phyloP scores from a whole-genome alignment of 306 rosid species.

The Citrullus amarus region DNA sequence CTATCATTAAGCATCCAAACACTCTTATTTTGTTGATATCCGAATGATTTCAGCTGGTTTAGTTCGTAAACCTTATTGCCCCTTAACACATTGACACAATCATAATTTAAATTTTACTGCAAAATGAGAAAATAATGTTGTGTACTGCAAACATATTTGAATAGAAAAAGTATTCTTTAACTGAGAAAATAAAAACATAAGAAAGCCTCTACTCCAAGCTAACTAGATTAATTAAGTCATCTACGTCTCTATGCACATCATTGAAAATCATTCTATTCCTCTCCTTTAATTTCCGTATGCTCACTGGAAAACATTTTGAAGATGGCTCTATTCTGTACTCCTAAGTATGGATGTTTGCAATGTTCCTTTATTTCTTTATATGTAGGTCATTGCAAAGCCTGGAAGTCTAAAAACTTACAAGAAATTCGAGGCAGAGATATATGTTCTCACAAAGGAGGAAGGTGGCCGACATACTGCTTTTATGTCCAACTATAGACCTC shows the following conservation, averaged over 20 bases:
- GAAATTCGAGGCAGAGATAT: conserved; percentile 92
- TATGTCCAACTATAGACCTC: conserved; percentile 93
- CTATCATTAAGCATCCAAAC: not conserved
- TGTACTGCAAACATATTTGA: not conserved
- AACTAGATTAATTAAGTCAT: not conserved
- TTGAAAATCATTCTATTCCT: not conserved
- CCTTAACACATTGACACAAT: not conserved
- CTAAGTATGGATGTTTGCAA: not conserved
- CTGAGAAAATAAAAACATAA: not conserved
- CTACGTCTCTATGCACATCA: not conserved
- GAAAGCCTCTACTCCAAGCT: not conserved
- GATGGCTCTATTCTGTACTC: not conserved
- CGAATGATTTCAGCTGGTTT: not conserved
- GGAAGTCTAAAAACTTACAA: conserved; percentile 68
- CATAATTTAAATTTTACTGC: not conserved
- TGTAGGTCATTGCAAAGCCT: conserved; percentile 91
- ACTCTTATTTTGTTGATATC: not conserved
- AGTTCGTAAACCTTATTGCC: not conserved
- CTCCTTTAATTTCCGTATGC: not conserved
- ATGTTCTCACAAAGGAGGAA: conserved; percentile 94
- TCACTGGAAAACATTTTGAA: not conserved
- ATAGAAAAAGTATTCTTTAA: not conserved
- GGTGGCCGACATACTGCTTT: conserved; percentile 98
- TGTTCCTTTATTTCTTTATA: not conserved
- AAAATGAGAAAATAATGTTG: not conserved